Percentiles rank a stretch among this genome's conserved stretches.
phyloP scores from a whole-genome alignment of 2,329 filamentous ascomycete genomes.

The Neofusicoccum cordaticola region DNA sequence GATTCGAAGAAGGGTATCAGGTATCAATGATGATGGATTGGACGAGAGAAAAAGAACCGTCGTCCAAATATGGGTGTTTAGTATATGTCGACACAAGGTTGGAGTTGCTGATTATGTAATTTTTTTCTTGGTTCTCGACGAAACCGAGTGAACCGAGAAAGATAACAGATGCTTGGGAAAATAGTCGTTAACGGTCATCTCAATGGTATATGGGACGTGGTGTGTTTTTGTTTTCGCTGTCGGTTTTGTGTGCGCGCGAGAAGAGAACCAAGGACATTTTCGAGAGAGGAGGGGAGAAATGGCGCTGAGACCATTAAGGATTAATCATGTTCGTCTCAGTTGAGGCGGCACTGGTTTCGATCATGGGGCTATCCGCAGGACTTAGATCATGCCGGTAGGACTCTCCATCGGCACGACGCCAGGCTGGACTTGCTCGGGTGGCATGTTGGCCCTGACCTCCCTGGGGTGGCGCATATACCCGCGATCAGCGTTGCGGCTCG shows the following conservation, averaged over 20 bases:
- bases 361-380: background rate
- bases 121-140: background rate
- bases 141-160: background rate
- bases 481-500: background rate
- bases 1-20: slow-evolving; percentile 14
- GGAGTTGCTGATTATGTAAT: slow-evolving; percentile 6
- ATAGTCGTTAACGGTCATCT: slow-evolving; percentile 10
- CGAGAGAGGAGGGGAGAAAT: background rate
- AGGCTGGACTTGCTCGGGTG: slow-evolving; percentile 43
- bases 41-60: background rate
- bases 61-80: background rate
- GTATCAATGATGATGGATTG: slow-evolving; percentile 6
- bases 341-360: background rate
- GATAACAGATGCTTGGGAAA: background rate
- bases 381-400: slow-evolving; percentile 30
- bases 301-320: background rate
- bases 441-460: slow-evolving; percentile 51
- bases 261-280: background rate
- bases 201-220: background rate
- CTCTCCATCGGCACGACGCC: slow-evolving; percentile 38
- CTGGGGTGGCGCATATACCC: slow-evolving; percentile 41
- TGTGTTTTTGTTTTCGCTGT: background rate
- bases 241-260: background rate
- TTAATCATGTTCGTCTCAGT: background rate
- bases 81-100: background rate